These are phyloP conservation scores for Kwoniella europaea DNA, from an alignment of 768 basidiomycete genomes.

Conservation along the genomic window DNA sequence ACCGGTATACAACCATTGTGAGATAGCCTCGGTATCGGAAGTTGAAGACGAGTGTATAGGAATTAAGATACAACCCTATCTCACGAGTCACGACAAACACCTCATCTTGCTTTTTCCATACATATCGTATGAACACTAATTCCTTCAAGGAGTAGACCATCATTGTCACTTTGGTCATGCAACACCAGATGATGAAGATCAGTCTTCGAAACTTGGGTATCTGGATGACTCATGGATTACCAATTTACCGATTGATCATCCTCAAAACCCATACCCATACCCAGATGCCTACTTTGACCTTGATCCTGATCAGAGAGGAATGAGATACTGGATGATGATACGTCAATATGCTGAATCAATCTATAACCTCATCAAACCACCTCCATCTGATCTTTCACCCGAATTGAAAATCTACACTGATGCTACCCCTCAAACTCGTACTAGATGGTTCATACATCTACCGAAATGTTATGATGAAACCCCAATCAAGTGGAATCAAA, in stretches of 20 bases:
- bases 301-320: neutral
- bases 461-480: neutral
- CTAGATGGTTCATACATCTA: neutral
- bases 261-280: too few relatives aligned
- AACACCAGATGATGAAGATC: neutral
- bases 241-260: too few relatives aligned
- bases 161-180: neutral
- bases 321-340: neutral
- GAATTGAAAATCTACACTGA: neutral
- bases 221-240: too few relatives aligned
- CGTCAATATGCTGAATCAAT: too few relatives aligned
- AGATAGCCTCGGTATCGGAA: too few relatives aligned
- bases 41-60: too few relatives aligned
- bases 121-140: too few relatives aligned
- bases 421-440: neutral
- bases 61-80: too few relatives aligned
- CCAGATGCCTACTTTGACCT: too few relatives aligned
- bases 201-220: neutral
- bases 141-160: neutral
- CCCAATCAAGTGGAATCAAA: neutral
- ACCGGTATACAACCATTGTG: too few relatives aligned
- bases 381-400: neutral
- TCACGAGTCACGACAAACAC: too few relatives aligned
- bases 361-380: neutral
- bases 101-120: too few relatives aligned